Conservation (phyloP, 768 basidiomycete genomes). For the Termitomyces heimii region DNA sequence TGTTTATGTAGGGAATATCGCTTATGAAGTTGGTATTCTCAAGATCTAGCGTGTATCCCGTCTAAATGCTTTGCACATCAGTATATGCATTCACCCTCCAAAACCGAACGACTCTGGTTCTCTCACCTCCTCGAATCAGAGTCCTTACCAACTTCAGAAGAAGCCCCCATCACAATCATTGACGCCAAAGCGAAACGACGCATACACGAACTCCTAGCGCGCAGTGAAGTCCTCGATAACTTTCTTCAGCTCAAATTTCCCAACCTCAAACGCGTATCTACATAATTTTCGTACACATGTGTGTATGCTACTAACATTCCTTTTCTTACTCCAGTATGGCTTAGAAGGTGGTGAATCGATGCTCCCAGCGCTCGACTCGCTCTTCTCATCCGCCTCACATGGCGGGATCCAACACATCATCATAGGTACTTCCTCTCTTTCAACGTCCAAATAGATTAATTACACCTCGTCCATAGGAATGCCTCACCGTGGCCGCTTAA, state of each 20-base stretch:
- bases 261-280: constrained; percentile 60
- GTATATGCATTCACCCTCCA: constrained; percentile 85
- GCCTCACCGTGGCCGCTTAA: constrained; percentile 86
- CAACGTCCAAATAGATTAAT: background rate
- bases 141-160: constrained; percentile 28
- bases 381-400: constrained; percentile 64
- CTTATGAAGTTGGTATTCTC: constrained; percentile 56
- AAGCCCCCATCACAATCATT: constrained; percentile 22
- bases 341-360: constrained; percentile 93
- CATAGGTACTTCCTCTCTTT: constrained; percentile 29
- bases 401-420: constrained; percentile 68
- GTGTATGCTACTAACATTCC: background rate
- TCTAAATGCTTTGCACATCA: constrained; percentile 8
- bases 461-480: constrained; percentile 39
- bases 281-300: constrained; percentile 8
- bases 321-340: constrained; percentile 49
- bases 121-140: constrained; percentile 77
- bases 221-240: constrained; percentile 78
- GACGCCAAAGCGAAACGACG: constrained; percentile 40
- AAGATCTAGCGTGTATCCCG: background rate
- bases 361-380: constrained; percentile 77
- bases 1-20: constrained; percentile 81
- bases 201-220: constrained; percentile 63
- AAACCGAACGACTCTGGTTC: constrained; percentile 87
- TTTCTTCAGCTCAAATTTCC: constrained; percentile 88